Evolutionary conservation across 2,329 filamentous ascomycete genomes (phyloP).

Genomic region (Colletotrichum acutatum): DNA sequence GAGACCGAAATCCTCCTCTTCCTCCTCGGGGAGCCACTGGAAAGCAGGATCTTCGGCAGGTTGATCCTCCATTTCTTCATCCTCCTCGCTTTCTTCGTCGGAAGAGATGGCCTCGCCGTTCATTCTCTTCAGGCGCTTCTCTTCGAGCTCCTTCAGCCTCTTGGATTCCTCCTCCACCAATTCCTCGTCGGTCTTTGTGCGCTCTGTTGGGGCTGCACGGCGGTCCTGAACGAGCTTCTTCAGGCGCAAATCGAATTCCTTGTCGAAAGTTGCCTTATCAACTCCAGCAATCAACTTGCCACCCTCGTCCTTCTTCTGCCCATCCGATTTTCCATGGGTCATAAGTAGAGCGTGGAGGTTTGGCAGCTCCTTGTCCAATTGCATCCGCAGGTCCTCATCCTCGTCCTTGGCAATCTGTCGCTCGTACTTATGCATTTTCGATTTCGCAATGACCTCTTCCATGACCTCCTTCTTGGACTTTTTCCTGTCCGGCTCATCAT

Average conservation of each 20-base stretch:
- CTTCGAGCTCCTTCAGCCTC: slow-evolving; percentile 82
- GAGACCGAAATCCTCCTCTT: slow-evolving; percentile 68
- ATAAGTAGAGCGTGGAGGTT: slow-evolving; percentile 80
- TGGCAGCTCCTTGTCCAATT: slow-evolving; percentile 85
- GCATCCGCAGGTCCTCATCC: slow-evolving; percentile 86
- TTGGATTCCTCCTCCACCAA: slow-evolving; percentile 80
- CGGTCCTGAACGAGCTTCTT: slow-evolving; percentile 86
- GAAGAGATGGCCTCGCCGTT: slow-evolving; percentile 79
- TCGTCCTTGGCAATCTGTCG: slow-evolving; percentile 92
- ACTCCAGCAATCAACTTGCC: slow-evolving; percentile 57
- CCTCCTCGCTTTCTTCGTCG: slow-evolving; percentile 60
- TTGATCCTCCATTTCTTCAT: slow-evolving; percentile 48
- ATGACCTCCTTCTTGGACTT: slow-evolving; percentile 98
- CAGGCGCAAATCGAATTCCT: slow-evolving; percentile 87
- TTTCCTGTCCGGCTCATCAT: slow-evolving; percentile 78
- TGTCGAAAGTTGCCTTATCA: slow-evolving; percentile 78
- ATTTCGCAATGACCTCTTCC: slow-evolving; percentile 98
- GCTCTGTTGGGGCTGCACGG: slow-evolving; percentile 84
- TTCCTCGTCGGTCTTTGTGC: slow-evolving; percentile 93
- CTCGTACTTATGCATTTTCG: slow-evolving; percentile 94
- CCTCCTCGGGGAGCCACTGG: slow-evolving; percentile 48
- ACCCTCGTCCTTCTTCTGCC: slow-evolving; percentile 39
- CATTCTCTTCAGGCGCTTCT: slow-evolving; percentile 87
- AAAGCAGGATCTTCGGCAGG: slow-evolving; percentile 45
- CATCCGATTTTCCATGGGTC: slow-evolving; percentile 53